Evolutionary conservation across 257 asterid genomes (phyloP).

Genomic region (Nicotiana knightiana): DNA sequence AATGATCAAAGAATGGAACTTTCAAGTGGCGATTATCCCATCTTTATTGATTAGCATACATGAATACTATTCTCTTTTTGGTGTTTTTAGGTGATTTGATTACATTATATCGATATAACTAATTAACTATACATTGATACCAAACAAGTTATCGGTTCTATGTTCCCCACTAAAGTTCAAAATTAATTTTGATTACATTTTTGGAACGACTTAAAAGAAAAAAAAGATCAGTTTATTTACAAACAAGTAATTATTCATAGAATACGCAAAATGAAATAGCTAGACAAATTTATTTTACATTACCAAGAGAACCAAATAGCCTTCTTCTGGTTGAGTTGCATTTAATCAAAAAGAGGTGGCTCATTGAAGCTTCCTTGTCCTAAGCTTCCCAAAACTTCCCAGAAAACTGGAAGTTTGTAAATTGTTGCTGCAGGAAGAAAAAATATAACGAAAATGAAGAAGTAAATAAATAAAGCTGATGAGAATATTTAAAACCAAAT

Average conservation of each 20-base stretch:
- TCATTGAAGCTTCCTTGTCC: background rate
- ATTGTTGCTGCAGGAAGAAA: conserved; percentile 23
- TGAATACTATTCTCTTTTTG: background rate
- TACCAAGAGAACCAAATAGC: conserved; percentile 5
- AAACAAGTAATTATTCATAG: background rate
- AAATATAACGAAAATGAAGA: background rate
- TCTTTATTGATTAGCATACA: background rate
- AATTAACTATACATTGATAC: too few species aligned
- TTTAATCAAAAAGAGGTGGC: background rate
- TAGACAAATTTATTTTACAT: conserved; percentile 6
- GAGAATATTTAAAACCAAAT: background rate
- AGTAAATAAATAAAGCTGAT: background rate
- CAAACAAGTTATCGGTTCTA: too few species aligned
- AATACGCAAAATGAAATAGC: conserved; percentile 1
- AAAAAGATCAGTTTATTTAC: background rate
- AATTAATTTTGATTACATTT: background rate
- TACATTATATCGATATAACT: too few species aligned
- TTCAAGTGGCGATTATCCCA: background rate
- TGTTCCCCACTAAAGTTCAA: too few species aligned
- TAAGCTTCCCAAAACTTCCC: conserved; percentile 4
- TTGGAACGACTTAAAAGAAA: background rate
- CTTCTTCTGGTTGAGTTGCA: conserved; percentile 6
- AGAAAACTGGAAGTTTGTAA: background rate
- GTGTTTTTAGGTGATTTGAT: background rate
- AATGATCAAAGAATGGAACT: background rate